Evolutionary conservation across 73 alveolate species (phyloP).

Genomic region (Paramecium bursaria): DNA sequence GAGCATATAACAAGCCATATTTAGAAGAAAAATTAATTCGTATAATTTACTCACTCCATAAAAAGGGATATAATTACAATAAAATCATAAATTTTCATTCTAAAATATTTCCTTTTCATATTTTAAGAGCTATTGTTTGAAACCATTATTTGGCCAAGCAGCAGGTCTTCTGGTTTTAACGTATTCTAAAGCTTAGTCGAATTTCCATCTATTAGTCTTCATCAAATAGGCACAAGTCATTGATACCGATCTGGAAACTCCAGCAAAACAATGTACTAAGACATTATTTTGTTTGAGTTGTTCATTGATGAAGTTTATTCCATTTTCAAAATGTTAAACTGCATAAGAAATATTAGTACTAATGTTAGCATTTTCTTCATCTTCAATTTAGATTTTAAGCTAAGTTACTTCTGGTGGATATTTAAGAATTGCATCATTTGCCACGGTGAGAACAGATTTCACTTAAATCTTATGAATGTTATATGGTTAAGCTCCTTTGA

Average conservation of each 20-base stretch:
- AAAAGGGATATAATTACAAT: no score
- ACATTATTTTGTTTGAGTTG: slow-evolving; percentile 32
- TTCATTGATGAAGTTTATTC: not conserved
- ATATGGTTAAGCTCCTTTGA: not conserved
- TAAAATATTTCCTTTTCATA: slow-evolving; percentile 45
- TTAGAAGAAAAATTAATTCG: no score
- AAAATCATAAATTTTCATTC: not conserved
- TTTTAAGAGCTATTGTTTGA: slow-evolving; percentile 72
- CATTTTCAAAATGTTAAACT: slow-evolving; percentile 17
- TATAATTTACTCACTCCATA: no score
- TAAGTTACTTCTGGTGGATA: no score
- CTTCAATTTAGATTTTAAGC: no score
- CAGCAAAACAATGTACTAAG: slow-evolving; percentile 78
- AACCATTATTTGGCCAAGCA: slow-evolving; percentile 75
- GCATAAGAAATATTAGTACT: no score
- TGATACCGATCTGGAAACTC: slow-evolving; percentile 73
- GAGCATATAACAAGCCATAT: no score
- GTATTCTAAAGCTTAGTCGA: slow-evolving; percentile 69
- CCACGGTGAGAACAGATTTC: not conserved
- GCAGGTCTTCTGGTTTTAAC: slow-evolving; percentile 63
- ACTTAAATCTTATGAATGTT: no score
- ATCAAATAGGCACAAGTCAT: slow-evolving; percentile 73
- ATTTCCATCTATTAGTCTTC: slow-evolving; percentile 58
- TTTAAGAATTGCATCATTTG: not conserved
- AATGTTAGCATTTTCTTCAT: no score